A percentile compares a stretch with the other conserved stretches of the same genome.
Evolutionary conservation across 2,329 filamentous ascomycete genomes (phyloP).

Genomic region (Talaromyces sp.): DNA sequence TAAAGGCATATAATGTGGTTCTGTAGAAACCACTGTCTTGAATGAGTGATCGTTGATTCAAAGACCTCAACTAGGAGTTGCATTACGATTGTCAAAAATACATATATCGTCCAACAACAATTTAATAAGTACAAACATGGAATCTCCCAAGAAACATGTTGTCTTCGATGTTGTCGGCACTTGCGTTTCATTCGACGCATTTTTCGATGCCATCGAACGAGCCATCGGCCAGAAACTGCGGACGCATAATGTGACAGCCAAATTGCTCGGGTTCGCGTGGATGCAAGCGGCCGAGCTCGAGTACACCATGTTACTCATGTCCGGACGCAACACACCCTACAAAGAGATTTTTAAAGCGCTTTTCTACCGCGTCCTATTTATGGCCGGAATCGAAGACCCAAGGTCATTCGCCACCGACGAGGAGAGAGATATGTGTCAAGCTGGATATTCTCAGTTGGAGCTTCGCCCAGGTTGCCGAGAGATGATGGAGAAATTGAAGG

Average conservation of each 20-base stretch:
- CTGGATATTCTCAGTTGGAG: constrained; percentile 33
- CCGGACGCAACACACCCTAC: constrained; percentile 40
- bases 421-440: constrained; percentile 38
- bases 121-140: not conserved
- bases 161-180: constrained; percentile 54
- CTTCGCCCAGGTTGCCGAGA: constrained; percentile 36
- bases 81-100: not conserved
- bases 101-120: not conserved
- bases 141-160: constrained; percentile 38
- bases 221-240: constrained; percentile 37
- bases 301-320: constrained; percentile 46
- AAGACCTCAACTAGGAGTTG: not conserved
- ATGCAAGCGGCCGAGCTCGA: constrained; percentile 45
- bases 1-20: not conserved
- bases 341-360: constrained; percentile 38
- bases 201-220: constrained; percentile 36
- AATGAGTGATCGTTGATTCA: not conserved
- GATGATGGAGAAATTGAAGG: constrained; percentile 41
- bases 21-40: not conserved
- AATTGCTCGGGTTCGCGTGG: constrained; percentile 44
- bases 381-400: constrained; percentile 41
- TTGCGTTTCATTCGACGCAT: constrained; percentile 44
- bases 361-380: constrained; percentile 44
- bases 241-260: constrained; percentile 32
- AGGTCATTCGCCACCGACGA: constrained; percentile 37